Conservation (phyloP, 805 yeast genomes). For the Debaryomyces maramus region DNA sequence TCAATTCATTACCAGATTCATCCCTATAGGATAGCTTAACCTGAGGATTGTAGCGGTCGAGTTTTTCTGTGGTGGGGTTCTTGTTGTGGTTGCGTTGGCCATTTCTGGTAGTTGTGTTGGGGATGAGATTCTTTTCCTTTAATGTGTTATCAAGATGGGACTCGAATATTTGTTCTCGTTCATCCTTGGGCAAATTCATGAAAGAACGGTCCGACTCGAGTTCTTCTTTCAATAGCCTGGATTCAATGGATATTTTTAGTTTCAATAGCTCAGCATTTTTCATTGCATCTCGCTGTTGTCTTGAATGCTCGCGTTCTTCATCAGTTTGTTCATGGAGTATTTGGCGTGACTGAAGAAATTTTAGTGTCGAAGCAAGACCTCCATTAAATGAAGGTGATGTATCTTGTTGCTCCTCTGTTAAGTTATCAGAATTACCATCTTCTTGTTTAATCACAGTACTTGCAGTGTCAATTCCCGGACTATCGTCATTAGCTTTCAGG, state of each 20-base stretch:
- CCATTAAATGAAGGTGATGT: conserved; percentile 15
- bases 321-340: conserved; percentile 11
- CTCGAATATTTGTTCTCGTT: conserved; percentile 27
- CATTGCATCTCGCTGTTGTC: conserved; percentile 20
- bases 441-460: not conserved
- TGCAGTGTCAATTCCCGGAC: not conserved
- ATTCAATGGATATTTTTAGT: conserved; percentile 32
- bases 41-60: conserved; percentile 43
- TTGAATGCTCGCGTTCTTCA: conserved; percentile 14
- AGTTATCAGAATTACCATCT: not conserved
- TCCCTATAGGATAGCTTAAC: conserved; percentile 63
- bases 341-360: conserved; percentile 25
- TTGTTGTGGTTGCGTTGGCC: not conserved
- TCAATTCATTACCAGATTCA: conserved; percentile 57
- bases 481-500: not conserved
- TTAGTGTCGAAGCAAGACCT: conserved; percentile 29
- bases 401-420: not conserved
- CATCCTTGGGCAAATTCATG: conserved; percentile 25
- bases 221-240: conserved; percentile 30
- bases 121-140: conserved; percentile 22
- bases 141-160: conserved; percentile 30
- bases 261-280: conserved; percentile 31
- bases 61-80: conserved; percentile 4
- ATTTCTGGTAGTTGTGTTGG: not conserved
- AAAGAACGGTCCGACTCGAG: conserved; percentile 26